A percentile compares a stretch with the other conserved stretches of the same genome.
Conservation (phyloP, 768 basidiomycete genomes). For the Termitomyces sp. region DNA sequence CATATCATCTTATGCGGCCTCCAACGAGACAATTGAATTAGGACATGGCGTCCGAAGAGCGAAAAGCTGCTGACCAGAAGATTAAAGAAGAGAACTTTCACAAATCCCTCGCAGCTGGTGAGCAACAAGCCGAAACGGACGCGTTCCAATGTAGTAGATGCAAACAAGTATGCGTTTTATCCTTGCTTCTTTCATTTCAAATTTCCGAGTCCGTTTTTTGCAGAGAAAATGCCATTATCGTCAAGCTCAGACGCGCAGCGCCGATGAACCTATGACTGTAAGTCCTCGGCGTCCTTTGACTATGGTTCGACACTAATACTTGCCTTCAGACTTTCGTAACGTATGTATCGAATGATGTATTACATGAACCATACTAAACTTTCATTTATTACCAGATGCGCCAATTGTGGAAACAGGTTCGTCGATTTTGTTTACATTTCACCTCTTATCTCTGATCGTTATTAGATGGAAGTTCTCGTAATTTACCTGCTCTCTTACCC, state of each 20-base stretch:
- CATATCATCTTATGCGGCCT: background rate
- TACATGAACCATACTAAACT: background rate
- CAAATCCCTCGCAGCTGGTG: constrained; percentile 84
- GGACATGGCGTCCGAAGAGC: constrained; percentile 96
- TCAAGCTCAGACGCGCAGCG: constrained; percentile 95
- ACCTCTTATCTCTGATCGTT: background rate
- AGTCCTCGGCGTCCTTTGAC: constrained; percentile 21
- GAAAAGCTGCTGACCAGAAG: constrained; percentile 76
- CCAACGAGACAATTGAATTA: constrained; percentile 20
- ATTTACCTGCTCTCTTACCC: background rate
- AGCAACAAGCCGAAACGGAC: constrained; percentile 91
- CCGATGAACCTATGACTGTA: constrained; percentile 98
- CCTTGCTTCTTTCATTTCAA: background rate
- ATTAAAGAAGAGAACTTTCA: constrained; percentile 85
- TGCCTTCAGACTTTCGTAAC: constrained; percentile 77
- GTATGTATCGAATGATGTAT: constrained; percentile 29
- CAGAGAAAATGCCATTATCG: constrained; percentile 87
- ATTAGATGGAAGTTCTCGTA: constrained; percentile 38
- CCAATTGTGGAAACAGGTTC: constrained; percentile 27
- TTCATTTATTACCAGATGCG: constrained; percentile 9
- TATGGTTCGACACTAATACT: background rate
- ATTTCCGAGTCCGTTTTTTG: background rate
- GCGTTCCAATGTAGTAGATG: constrained; percentile 96
- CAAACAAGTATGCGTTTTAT: constrained; percentile 58
- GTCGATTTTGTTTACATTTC: background rate